phyloP scores from a whole-genome alignment of 345 rosid species.

The Hevea brasiliensis region DNA sequence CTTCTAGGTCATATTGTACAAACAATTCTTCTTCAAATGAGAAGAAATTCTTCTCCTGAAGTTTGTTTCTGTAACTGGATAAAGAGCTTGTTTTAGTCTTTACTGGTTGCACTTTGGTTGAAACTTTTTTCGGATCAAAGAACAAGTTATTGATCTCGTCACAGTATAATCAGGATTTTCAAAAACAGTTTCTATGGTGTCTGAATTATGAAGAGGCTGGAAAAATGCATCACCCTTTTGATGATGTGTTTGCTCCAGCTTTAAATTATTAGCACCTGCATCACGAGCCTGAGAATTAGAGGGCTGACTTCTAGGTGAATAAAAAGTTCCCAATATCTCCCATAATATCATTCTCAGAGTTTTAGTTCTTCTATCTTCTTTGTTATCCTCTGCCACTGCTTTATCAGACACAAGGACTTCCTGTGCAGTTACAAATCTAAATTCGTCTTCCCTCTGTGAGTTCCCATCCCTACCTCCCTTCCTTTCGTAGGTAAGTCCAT shows the following conservation, averaged over 20 bases:
- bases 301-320: conserved; percentile 58
- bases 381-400: conserved; percentile 34
- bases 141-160: conserved; percentile 60
- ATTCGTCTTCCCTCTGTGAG: conserved; percentile 47
- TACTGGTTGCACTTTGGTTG: conserved; percentile 31
- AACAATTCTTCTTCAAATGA: conserved; percentile 51
- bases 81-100: conserved; percentile 34
- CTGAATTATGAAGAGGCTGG: conserved; percentile 57
- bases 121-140: conserved; percentile 50
- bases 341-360: conserved; percentile 69
- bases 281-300: conserved; percentile 44
- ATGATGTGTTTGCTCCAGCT: conserved; percentile 32
- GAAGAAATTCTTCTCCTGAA: conserved; percentile 40
- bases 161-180: conserved; percentile 51
- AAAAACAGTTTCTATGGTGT: conserved; percentile 78
- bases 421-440: conserved; percentile 44
- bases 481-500: conserved; percentile 41
- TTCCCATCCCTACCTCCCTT: conserved; percentile 35
- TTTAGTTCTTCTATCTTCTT: conserved; percentile 47
- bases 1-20: no score
- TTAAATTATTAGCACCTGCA: conserved; percentile 33
- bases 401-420: conserved; percentile 35
- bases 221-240: conserved; percentile 28
- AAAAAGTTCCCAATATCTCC: conserved; percentile 68
- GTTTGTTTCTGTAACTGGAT: conserved; percentile 37